These are phyloP conservation scores for Candida suzukii DNA, from an alignment of 805 yeast genomes.

Conservation along the genomic window DNA sequence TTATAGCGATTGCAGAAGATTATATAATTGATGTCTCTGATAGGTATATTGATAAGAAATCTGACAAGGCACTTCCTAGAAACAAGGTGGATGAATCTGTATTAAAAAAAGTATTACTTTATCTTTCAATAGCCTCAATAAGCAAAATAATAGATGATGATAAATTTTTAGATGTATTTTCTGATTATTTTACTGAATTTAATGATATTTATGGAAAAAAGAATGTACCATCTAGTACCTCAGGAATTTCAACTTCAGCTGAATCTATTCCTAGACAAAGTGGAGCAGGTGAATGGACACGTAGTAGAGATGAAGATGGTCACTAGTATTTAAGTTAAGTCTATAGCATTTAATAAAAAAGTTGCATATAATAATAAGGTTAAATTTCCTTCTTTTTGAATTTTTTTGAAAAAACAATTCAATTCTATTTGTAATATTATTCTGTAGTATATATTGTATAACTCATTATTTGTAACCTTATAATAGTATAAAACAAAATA, in stretches of 20 bases:
- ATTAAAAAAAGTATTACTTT: slow-evolving; percentile 27
- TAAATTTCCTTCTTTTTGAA: too few species aligned
- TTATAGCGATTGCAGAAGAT: slow-evolving; percentile 56
- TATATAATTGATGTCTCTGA: slow-evolving; percentile 65
- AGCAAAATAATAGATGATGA: slow-evolving; percentile 18
- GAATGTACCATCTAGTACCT: slow-evolving; percentile 3
- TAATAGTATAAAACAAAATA: too few species aligned
- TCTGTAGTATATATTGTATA: too few species aligned
- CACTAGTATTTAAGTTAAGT: too few species aligned
- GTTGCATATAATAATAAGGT: too few species aligned
- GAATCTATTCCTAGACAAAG: slow-evolving; percentile 52
- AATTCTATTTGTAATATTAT: too few species aligned
- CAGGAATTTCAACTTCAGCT: slow-evolving; percentile 9
- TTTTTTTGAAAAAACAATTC: too few species aligned
- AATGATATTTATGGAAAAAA: slow-evolving; percentile 17
- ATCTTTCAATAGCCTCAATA: slow-evolving; percentile 30
- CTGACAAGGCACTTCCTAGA: slow-evolving; percentile 39
- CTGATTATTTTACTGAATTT: slow-evolving; percentile 29
- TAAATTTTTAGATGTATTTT: slow-evolving; percentile 30
- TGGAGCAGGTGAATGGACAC: slow-evolving; percentile 73
- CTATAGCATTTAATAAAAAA: too few species aligned
- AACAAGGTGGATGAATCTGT: slow-evolving; percentile 34
- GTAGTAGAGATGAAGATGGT: slow-evolving; percentile 78
- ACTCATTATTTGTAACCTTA: too few species aligned
- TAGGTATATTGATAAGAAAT: slow-evolving; percentile 46